Percentiles rank a stretch among this genome's conserved stretches.
phyloP scores from a whole-genome alignment of 2,329 filamentous ascomycete species.

The Kalaharituber pfeilii region DNA sequence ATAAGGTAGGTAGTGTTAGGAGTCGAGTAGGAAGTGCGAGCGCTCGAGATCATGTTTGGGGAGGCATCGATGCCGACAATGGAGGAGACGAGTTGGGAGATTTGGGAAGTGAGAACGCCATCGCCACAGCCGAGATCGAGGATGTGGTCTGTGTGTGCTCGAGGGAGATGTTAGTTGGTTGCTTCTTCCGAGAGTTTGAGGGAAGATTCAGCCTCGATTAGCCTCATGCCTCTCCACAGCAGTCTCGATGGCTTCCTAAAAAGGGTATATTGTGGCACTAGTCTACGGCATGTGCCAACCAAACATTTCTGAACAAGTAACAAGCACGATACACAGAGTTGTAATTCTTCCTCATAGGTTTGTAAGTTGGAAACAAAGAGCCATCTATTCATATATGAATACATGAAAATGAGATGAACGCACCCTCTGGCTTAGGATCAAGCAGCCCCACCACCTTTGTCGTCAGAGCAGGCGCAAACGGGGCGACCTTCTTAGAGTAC shows the following conservation, averaged over 20 bases:
- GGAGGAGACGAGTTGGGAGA: constrained; percentile 22
- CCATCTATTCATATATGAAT: too few relatives aligned
- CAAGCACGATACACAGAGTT: too few relatives aligned
- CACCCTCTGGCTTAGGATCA: constrained; percentile 19
- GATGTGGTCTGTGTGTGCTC: constrained; percentile 23
- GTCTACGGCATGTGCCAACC: too few relatives aligned
- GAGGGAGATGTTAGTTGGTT: background rate
- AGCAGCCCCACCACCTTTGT: constrained; percentile 27
- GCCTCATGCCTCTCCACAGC: too few relatives aligned
- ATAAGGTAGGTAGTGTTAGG: constrained; percentile 23
- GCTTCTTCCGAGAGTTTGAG: too few relatives aligned
- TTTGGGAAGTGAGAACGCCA: constrained; percentile 27
- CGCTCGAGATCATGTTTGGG: constrained; percentile 28
- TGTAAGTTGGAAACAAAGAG: too few relatives aligned
- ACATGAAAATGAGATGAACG: background rate
- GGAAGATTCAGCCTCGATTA: too few relatives aligned
- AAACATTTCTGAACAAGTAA: too few relatives aligned
- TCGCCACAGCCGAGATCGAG: constrained; percentile 26
- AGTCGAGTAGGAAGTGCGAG: constrained; percentile 18
- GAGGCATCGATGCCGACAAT: constrained; percentile 30
- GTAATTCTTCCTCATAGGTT: too few relatives aligned
- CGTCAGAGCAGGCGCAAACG: constrained; percentile 30
- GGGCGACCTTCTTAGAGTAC: constrained; percentile 26
- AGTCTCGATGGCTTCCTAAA: too few relatives aligned
- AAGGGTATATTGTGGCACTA: too few relatives aligned